Evolutionary conservation across 495 filamentous ascomycete species (phyloP).

Genomic region (Penicillium psychrofluorescens): DNA sequence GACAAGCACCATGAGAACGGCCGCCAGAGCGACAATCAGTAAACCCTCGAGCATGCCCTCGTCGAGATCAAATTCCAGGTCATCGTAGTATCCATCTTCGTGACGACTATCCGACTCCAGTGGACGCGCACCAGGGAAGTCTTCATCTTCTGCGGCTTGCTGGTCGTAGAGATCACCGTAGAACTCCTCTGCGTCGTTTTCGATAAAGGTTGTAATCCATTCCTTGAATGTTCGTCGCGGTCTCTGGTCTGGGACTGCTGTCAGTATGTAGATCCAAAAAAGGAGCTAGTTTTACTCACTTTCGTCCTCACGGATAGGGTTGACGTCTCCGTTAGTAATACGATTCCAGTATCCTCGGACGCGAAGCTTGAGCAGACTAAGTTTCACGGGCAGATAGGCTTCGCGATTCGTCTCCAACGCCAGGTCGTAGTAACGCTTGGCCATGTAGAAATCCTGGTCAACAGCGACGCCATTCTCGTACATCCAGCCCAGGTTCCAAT

Average conservation of each 20-base stretch:
- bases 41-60: conserved; percentile 76
- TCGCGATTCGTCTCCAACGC: conserved; percentile 86
- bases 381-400: conserved; percentile 87
- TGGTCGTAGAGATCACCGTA: conserved; percentile 48
- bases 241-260: conserved; percentile 40
- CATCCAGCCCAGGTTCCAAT: conserved; percentile 99
- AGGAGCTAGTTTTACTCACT: conserved; percentile 42
- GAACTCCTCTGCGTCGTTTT: conserved; percentile 55
- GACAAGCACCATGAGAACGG: conserved; percentile 66
- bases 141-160: conserved; percentile 51
- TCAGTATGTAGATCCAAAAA: no score
- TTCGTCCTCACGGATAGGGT: conserved; percentile 82
- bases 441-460: conserved; percentile 92
- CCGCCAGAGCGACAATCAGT: conserved; percentile 72
- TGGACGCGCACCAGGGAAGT: conserved; percentile 42
- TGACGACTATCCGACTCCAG: conserved; percentile 45
- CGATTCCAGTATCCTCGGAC: conserved; percentile 88
- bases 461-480: conserved; percentile 95
- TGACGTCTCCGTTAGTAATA: conserved; percentile 78
- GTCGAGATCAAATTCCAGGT: conserved; percentile 54
- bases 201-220: conserved; percentile 77
- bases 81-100: conserved; percentile 61
- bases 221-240: conserved; percentile 71
- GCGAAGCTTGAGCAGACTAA: conserved; percentile 81
- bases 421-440: conserved; percentile 91